These are phyloP conservation scores for Rhizopus sp. DNA, from an alignment of 371 early-diverging fungal genomes.

Conservation along the genomic window DNA sequence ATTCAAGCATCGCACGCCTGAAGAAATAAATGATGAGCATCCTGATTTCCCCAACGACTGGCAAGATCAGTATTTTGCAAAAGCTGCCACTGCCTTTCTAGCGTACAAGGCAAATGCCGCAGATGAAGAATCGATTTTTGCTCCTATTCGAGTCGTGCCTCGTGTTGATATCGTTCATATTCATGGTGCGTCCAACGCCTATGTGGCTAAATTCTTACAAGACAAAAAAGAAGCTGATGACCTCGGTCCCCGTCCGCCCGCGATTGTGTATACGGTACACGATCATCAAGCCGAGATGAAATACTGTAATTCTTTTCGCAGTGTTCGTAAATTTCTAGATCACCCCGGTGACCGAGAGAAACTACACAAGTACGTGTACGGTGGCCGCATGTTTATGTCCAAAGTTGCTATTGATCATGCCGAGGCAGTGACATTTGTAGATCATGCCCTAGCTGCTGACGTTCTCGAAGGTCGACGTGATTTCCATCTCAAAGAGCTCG, in stretches of 20 bases:
- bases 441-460: constrained; percentile 57
- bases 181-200: constrained; percentile 68
- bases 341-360: constrained; percentile 5
- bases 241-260: constrained; percentile 47
- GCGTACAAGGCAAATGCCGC: constrained; percentile 47
- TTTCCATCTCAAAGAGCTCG: constrained; percentile 63
- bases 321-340: constrained; percentile 54
- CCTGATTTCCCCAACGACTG: constrained; percentile 59
- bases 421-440: constrained; percentile 60
- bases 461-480: constrained; percentile 62
- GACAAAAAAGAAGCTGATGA: constrained; percentile 31
- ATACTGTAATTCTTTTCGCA: constrained; percentile 55
- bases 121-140: constrained; percentile 60
- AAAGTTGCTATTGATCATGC: constrained; percentile 60
- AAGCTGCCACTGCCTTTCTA: constrained; percentile 61
- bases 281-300: constrained; percentile 65
- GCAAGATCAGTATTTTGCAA: constrained; percentile 65
- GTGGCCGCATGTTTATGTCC: constrained; percentile 62
- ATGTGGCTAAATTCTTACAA: constrained; percentile 43
- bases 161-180: constrained; percentile 62
- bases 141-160: constrained; percentile 26
- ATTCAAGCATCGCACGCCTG: constrained; percentile 43
- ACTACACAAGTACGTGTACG: constrained; percentile 47
- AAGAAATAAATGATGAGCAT: constrained; percentile 56
- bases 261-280: constrained; percentile 67